Evolutionary conservation across 805 yeast genomes (phyloP), one percentile per base, ranked within the genome.

Genomic region (Aciculoconidium aculeatum): DNA sequence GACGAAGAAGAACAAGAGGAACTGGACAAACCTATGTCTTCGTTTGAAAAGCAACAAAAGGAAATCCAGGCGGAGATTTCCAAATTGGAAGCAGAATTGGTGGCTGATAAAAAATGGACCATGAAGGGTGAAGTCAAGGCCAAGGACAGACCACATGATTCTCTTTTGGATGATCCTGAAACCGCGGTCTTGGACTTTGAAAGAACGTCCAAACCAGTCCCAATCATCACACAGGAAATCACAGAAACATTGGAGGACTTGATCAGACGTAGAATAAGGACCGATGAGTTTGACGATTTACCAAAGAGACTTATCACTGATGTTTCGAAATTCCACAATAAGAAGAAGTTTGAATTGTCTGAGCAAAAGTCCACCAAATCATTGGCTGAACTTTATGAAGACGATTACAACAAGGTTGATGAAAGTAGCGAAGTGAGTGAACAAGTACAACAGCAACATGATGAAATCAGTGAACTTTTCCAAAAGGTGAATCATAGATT

Each of bases 141-240:
- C 2, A 75, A 71, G 38, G 81, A 80, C 41, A 71, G 98, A 50
- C 95, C 94, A 6, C 65, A 67, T 24, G 96, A 92, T 60, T 80
- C 96, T 1, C 64, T 92, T 21, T 55, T 92, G 34, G 80, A 78
- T 23, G 95, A 83, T 45, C 49, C 56, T 3, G 67, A 56, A 31
- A 44, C 58, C 4, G 46, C 51, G 11, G 86, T 72, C 23, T 61
- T 90, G 31, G 94, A 87, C 42, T 92, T 90, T 48, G 98, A 90
- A 45, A 73, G 97, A 47, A 84, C 87, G 5, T 77, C 96, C 6
- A 90, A 90, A 47, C 96, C 98, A 0, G 96, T 87, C 4, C 98
- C 98, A 0, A 87, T 88, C 5, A 84, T 88, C 32, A 92, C 98
- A 1, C 77, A 77, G 44, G 95, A 88, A 40, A 72, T 81, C 7